Evolutionary conservation across 306 rosid species (phyloP).

Genomic region (Vigna mungo): DNA sequence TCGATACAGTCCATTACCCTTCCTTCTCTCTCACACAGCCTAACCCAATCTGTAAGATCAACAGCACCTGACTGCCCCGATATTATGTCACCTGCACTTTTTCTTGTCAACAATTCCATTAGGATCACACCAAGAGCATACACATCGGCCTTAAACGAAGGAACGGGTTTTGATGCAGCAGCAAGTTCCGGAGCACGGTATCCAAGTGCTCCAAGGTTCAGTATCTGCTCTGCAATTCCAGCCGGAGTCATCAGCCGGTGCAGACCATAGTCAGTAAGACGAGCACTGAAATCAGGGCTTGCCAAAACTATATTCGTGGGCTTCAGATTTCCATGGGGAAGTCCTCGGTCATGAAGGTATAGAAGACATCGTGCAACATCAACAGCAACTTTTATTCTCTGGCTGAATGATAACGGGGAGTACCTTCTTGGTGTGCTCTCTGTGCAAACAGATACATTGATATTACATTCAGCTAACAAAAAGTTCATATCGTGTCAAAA

Average conservation of each 20-base stretch:
- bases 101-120: conserved; percentile 89
- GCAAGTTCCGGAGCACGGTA: conserved; percentile 94
- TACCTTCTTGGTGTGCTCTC: conserved; percentile 92
- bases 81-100: conserved; percentile 97
- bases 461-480: conserved; percentile 42
- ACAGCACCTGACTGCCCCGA: conserved; percentile 96
- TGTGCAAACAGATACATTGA: conserved; percentile 54
- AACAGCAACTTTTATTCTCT: conserved; percentile 79
- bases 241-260: conserved; percentile 92
- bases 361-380: conserved; percentile 81
- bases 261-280: conserved; percentile 82
- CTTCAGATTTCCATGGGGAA: conserved; percentile 94
- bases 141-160: conserved; percentile 91
- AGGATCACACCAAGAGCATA: conserved; percentile 94
- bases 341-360: conserved; percentile 90
- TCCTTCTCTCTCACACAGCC: conserved; percentile 93
- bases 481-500: conserved; percentile 34
- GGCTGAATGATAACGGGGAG: conserved; percentile 83
- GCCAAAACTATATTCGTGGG: conserved; percentile 80
- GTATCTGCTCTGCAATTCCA: conserved; percentile 91
- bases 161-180: conserved; percentile 71
- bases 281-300: conserved; percentile 69
- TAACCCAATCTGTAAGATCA: conserved; percentile 98
- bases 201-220: conserved; percentile 95
- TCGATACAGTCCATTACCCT: conserved; percentile 93